These are phyloP conservation scores for Ballota nigra DNA, from an alignment of 257 asterid genomes.

Conservation along the genomic window DNA sequence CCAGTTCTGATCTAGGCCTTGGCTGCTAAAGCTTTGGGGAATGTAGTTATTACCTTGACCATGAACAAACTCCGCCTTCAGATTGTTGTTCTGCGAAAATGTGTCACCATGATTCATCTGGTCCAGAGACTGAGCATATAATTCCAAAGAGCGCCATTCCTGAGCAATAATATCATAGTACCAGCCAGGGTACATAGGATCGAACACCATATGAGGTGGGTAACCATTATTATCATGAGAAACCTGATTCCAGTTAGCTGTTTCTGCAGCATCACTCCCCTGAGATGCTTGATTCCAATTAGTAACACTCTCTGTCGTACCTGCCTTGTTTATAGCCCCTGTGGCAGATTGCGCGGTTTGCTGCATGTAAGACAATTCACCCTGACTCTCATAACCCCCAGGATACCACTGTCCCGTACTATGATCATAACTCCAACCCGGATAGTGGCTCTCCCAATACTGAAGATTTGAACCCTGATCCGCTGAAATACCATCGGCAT, in stretches of 20 bases:
- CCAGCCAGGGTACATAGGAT: slow-evolving; percentile 95
- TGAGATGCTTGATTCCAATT: slow-evolving; percentile 50
- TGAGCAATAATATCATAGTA: slow-evolving; percentile 71
- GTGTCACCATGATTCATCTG: slow-evolving; percentile 45
- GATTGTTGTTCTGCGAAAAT: slow-evolving; percentile 37
- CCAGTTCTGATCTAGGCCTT: slow-evolving; percentile 49
- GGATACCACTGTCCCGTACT: slow-evolving; percentile 87
- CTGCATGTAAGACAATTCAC: slow-evolving; percentile 72
- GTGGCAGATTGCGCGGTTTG: slow-evolving; percentile 57
- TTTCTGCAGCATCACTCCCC: slow-evolving; percentile 34
- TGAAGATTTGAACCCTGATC: slow-evolving; percentile 47
- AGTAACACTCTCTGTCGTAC: slow-evolving; percentile 41
- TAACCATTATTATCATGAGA: slow-evolving; percentile 53
- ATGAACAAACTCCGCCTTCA: slow-evolving; percentile 23
- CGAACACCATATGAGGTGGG: slow-evolving; percentile 87
- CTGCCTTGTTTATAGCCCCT: slow-evolving; percentile 51
- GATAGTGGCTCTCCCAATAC: slow-evolving; percentile 82
- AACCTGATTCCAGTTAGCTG: slow-evolving; percentile 57
- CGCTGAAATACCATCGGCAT: slow-evolving; percentile 32
- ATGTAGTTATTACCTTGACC: slow-evolving; percentile 34
- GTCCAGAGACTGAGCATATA: slow-evolving; percentile 47
- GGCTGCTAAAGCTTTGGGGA: slow-evolving; percentile 38
- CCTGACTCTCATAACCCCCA: slow-evolving; percentile 45
- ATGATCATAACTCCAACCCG: slow-evolving; percentile 83
- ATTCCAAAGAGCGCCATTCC: slow-evolving; percentile 73